Conservation (phyloP, 192 early-diverging fungal species). For the Coemansia sp. region DNA sequence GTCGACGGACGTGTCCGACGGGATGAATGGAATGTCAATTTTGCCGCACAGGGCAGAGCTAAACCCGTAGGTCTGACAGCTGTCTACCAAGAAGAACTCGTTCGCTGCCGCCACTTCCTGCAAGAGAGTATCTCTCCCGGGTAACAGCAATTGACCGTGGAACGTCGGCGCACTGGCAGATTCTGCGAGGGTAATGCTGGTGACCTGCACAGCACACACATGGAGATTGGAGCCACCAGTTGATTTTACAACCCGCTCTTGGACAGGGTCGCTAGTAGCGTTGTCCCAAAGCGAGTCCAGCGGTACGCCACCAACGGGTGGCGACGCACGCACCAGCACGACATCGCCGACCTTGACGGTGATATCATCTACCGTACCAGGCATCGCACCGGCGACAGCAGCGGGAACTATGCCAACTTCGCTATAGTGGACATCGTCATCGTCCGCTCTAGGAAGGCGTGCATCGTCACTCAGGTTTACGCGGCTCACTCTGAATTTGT, state of each 20-base stretch:
- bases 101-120: constrained; percentile 58
- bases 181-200: constrained; percentile 32
- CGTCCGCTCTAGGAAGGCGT: constrained; percentile 10
- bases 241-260: constrained; percentile 1
- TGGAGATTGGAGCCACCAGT: background rate
- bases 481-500: constrained; percentile 15
- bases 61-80: constrained; percentile 54
- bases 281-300: constrained; percentile 30
- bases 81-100: constrained; percentile 63
- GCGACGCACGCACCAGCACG: constrained; percentile 18
- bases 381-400: background rate
- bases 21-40: constrained; percentile 41
- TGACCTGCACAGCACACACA: constrained; percentile 19
- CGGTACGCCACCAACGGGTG: constrained; percentile 15
- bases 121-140: constrained; percentile 60
- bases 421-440: constrained; percentile 20
- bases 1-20: constrained; percentile 28
- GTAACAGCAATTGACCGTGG: constrained; percentile 60
- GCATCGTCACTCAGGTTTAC: constrained; percentile 8
- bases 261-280: background rate
- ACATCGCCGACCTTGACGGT: constrained; percentile 49
- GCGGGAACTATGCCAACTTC: constrained; percentile 37
- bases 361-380: background rate
- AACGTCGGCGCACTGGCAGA: background rate
- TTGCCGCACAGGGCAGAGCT: constrained; percentile 52